A percentile compares a stretch with the other conserved stretches of the same genome.
Evolutionary conservation across 2,329 filamentous ascomycete genomes (phyloP).

Genomic region (Hyphodiscus sp.): DNA sequence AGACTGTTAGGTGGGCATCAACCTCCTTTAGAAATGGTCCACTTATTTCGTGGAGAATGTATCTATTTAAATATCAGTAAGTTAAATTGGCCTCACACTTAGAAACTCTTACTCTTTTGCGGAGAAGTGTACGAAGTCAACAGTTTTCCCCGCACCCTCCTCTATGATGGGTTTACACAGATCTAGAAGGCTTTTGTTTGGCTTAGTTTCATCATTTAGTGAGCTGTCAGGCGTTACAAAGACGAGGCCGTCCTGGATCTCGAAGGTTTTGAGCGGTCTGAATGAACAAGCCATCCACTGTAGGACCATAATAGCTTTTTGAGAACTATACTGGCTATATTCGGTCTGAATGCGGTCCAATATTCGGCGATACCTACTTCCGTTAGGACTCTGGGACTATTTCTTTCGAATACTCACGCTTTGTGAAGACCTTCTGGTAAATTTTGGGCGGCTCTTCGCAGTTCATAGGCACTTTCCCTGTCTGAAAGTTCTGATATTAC

Average conservation of each 20-base stretch:
- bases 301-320: constrained; percentile 2
- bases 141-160: constrained; percentile 4
- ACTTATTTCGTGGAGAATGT: constrained; percentile 2
- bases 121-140: constrained; percentile 14
- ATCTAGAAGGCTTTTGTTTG: constrained; percentile 4
- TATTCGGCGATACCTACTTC: too few species aligned
- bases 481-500: neutral
- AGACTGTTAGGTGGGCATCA: constrained; percentile 7
- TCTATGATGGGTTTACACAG: constrained; percentile 14
- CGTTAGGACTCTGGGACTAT: neutral
- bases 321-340: too few species aligned
- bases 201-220: constrained; percentile 2
- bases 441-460: neutral
- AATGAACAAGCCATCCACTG: constrained; percentile 12
- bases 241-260: constrained; percentile 7
- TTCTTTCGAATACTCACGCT: neutral
- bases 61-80: neutral
- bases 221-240: neutral
- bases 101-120: constrained; percentile 7
- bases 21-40: constrained; percentile 2
- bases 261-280: constrained; percentile 7
- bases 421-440: constrained; percentile 4
- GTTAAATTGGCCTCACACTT: too few species aligned
- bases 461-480: neutral
- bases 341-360: too few species aligned